Percentiles rank a stretch among this genome's conserved stretches.
Conservation (phyloP, 2,329 filamentous ascomycete species). For the Sporothrix phasma region DNA sequence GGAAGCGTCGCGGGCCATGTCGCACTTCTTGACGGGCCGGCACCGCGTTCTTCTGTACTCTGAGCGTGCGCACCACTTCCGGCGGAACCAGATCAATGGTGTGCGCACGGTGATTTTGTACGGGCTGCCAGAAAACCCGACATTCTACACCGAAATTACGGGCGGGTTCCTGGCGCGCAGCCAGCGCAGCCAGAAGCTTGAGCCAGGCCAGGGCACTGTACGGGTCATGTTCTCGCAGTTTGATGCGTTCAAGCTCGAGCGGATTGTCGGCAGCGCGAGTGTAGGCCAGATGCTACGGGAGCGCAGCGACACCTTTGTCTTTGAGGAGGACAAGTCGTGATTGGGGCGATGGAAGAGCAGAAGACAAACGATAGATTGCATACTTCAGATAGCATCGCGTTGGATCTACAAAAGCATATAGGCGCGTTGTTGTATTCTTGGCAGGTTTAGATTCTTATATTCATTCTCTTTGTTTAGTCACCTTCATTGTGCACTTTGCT, state of each 20-base stretch:
- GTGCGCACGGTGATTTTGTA: slow-evolving; percentile 77
- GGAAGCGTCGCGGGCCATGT: slow-evolving; percentile 73
- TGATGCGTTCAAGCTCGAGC: slow-evolving; percentile 80
- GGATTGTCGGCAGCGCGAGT: slow-evolving; percentile 72
- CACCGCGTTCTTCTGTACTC: slow-evolving; percentile 83
- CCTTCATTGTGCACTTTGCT: background rate
- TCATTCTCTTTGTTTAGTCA: background rate
- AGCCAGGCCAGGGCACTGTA: slow-evolving; percentile 50
- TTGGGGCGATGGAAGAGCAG: background rate
- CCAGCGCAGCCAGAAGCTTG: slow-evolving; percentile 45
- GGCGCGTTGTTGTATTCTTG: background rate
- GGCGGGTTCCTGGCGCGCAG: slow-evolving; percentile 55
- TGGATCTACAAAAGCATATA: slow-evolving; percentile 11
- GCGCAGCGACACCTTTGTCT: slow-evolving; percentile 86
- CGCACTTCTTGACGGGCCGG: slow-evolving; percentile 75
- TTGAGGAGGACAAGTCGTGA: slow-evolving; percentile 49
- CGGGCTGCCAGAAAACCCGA: slow-evolving; percentile 76
- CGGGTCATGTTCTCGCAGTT: slow-evolving; percentile 72
- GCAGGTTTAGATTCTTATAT: background rate
- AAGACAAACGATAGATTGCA: background rate
- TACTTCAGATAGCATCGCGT: background rate
- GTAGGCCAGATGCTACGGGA: slow-evolving; percentile 77
- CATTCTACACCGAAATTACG: slow-evolving; percentile 69
- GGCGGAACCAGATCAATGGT: slow-evolving; percentile 72
- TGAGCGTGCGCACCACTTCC: slow-evolving; percentile 93